phyloP scores from a whole-genome alignment of 1,284 basidiomycete genomes.

The Melampsora occidentalis region DNA sequence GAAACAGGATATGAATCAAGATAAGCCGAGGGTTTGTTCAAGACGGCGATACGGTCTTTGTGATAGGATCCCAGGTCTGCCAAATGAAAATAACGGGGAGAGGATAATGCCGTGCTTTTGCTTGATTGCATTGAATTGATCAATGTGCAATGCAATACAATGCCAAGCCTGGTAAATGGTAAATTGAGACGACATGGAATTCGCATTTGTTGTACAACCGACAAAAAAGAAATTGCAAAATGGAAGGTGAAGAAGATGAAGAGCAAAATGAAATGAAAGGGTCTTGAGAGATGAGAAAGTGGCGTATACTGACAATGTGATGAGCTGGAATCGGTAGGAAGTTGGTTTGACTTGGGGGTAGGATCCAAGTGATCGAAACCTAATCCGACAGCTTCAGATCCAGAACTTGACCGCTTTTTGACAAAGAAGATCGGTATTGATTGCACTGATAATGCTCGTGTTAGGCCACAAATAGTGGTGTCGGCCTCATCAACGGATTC shows the following conservation, averaged over 20 bases:
- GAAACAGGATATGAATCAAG: not conserved
- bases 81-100: no score
- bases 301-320: not conserved
- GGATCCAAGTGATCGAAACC: not conserved
- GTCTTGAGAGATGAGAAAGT: not conserved
- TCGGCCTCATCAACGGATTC: slow-evolving; percentile 10
- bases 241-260: not conserved
- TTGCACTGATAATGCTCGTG: slow-evolving; percentile 20
- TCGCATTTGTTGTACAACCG: not conserved
- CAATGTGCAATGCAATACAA: no score
- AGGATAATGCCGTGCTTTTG: no score
- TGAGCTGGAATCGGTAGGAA: not conserved
- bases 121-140: no score
- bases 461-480: slow-evolving; percentile 2
- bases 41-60: no score
- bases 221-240: not conserved
- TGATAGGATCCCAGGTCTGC: no score
- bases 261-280: no score
- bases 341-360: not conserved
- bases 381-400: slow-evolving; percentile 3
- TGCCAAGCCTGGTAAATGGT: no score
- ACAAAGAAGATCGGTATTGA: slow-evolving; percentile 41
- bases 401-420: not conserved
- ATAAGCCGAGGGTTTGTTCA: not conserved
- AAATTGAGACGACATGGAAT: no score